These are phyloP conservation scores for Pezicula radicicola DNA, from an alignment of 2,329 filamentous ascomycete species.

Conservation along the genomic window DNA sequence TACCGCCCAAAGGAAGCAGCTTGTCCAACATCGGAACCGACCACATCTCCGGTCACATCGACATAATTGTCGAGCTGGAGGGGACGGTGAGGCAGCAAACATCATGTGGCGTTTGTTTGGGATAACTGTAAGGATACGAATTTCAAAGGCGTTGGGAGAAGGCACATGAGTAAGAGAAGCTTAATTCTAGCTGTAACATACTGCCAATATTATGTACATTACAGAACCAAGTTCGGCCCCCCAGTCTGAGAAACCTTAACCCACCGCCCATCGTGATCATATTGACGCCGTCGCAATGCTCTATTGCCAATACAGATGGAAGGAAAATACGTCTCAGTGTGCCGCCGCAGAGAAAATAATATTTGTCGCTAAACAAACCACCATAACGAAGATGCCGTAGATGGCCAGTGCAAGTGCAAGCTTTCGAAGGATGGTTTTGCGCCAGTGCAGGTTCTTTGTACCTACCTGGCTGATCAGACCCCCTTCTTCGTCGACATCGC, in stretches of 20 bases:
- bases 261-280: not conserved
- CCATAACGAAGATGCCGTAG: slow-evolving; percentile 87
- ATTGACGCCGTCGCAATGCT: slow-evolving; percentile 18
- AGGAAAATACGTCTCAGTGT: slow-evolving; percentile 42
- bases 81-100: not conserved
- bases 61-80: not conserved
- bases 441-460: slow-evolving; percentile 44
- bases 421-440: slow-evolving; percentile 63
- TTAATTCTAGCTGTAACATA: not conserved
- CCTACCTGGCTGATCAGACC: slow-evolving; percentile 32
- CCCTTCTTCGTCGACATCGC: slow-evolving; percentile 48
- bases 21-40: not conserved
- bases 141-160: not conserved
- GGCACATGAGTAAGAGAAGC: not conserved
- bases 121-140: not conserved
- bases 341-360: slow-evolving; percentile 66
- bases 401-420: slow-evolving; percentile 72
- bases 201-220: not conserved
- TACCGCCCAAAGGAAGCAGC: slow-evolving; percentile 10
- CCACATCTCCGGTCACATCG: not conserved
- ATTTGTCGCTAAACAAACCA: slow-evolving; percentile 82
- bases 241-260: too few species aligned
- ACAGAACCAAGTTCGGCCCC: not conserved
- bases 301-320: not conserved
- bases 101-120: not conserved